Base-by-base conservation (phyloP, 1,139 yeast genomes). In the Hansenula lynferdii region DNA sequence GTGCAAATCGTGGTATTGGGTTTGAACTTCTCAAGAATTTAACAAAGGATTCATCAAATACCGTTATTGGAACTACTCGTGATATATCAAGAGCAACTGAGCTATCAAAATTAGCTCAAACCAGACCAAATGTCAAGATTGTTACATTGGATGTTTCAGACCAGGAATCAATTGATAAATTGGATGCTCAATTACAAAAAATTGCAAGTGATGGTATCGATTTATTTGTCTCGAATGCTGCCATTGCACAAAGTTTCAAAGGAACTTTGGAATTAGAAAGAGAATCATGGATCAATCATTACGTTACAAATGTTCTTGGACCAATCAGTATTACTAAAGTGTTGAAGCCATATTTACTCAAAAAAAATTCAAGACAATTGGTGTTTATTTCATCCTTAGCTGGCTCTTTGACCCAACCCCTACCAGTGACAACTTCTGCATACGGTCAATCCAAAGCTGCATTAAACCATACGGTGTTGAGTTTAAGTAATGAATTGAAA, bases 171-270 rank as follows among this genome's bases (percentile, higher is more conserved):
- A 48, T 49, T 30, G 35, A 37, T 3, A 35, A 31, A 7, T 22
- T 54, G 12, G 39, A 31, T 44, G 35, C 19, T 36, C 43, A 29
- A 31, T 21, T 45, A 40, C 9, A n/a, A 14, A 23, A 27, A 14
- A 31, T 30, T 25, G 47, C 44, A 3, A 19, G 39, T 3, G 65
- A 64, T 29, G 61, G 63, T 24, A 62, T 74, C 39, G 79, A 74
- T 50, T 65, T 69, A 31, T 69, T 70, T 36, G 67, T 72, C 35
- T 71, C 74, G 40, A 72, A 72, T 48, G 76, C 77, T 12, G 79
- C 75, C 32, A 64, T 70, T 39, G 70, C 68, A 12, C 9, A 45
- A 43, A 25, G 39, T 9, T 37, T 32, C 26, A 24, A n/a, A 8
- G 10, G 5, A 24, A 26, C 22, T 31, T 28, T 30, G n/a, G 35